A percentile compares a stretch with the other conserved stretches of the same genome.
Conservation (phyloP, 176 grass and related monocot species). For the Cenchrus purpureus region DNA sequence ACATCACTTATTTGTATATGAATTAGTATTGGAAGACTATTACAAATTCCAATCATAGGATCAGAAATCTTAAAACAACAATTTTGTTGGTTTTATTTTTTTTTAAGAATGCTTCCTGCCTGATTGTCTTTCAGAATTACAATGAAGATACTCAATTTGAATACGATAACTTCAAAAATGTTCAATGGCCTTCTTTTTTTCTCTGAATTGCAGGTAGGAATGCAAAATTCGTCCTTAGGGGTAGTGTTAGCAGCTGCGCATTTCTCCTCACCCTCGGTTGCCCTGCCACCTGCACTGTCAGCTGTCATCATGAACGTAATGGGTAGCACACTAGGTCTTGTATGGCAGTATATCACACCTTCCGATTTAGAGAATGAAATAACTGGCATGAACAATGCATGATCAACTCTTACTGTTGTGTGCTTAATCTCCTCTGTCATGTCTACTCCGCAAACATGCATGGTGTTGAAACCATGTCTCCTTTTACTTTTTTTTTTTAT, state of each 20-base stretch:
- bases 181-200: constrained; percentile 35
- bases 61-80: constrained; percentile 13
- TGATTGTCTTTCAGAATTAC: constrained; percentile 1
- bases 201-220: constrained; percentile 62
- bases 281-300: constrained; percentile 74
- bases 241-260: constrained; percentile 78
- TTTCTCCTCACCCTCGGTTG: constrained; percentile 74
- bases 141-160: not conserved
- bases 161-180: constrained; percentile 3
- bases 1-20: not conserved
- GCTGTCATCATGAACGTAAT: constrained; percentile 88
- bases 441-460: not conserved
- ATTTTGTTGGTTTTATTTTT: not conserved
- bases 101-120: not conserved
- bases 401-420: constrained; percentile 1
- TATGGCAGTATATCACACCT: constrained; percentile 58
- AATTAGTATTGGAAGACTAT: not conserved
- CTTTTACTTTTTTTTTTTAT: not conserved
- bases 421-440: constrained; percentile 28
- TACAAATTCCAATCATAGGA: not conserved
- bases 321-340: constrained; percentile 72
- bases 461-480: not conserved
- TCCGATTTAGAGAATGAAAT: constrained; percentile 32
- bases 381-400: not conserved
- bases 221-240: constrained; percentile 85